phyloP scores from a whole-genome alignment of 768 basidiomycete genomes.

The Leccinum uliginosum region DNA sequence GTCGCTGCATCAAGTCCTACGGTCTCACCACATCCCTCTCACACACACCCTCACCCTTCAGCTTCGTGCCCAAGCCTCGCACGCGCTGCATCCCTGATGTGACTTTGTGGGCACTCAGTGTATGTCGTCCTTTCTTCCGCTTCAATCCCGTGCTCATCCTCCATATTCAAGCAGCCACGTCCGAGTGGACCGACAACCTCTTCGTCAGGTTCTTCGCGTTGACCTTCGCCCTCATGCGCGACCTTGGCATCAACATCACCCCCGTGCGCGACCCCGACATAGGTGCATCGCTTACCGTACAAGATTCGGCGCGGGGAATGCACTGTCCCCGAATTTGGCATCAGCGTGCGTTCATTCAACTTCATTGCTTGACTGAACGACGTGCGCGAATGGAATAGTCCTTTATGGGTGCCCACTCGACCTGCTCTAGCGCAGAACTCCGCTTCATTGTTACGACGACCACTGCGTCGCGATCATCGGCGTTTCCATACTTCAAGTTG shows the following conservation, averaged over 20 bases:
- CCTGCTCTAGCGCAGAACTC: conserved; percentile 60
- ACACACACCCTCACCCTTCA: too few species aligned
- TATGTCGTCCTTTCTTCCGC: conserved; percentile 22
- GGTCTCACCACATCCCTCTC: too few species aligned
- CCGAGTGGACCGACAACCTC: conserved; percentile 94
- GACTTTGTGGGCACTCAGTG: conserved; percentile 84
- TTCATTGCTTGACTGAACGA: too few species aligned
- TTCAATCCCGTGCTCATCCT: not conserved
- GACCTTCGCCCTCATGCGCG: conserved; percentile 97
- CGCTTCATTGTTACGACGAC: conserved; percentile 95
- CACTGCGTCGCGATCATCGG: conserved; percentile 99
- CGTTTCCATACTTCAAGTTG: conserved; percentile 87
- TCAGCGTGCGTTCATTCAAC: too few species aligned
- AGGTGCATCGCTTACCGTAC: conserved; percentile 71
- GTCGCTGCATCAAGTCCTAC: too few species aligned
- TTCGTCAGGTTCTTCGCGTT: conserved; percentile 96
- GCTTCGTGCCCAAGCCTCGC: too few species aligned
- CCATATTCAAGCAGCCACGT: conserved; percentile 75
- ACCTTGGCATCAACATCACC: conserved; percentile 77
- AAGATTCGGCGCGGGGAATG: conserved; percentile 80
- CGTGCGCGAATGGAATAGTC: conserved; percentile 93
- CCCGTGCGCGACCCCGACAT: conserved; percentile 57
- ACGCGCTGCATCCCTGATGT: too few species aligned
- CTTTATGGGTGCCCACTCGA: conserved; percentile 73
- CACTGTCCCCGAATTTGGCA: conserved; percentile 58